These are phyloP conservation scores for Penicillium lividum DNA, from an alignment of 495 filamentous ascomycete genomes.

Conservation along the genomic window DNA sequence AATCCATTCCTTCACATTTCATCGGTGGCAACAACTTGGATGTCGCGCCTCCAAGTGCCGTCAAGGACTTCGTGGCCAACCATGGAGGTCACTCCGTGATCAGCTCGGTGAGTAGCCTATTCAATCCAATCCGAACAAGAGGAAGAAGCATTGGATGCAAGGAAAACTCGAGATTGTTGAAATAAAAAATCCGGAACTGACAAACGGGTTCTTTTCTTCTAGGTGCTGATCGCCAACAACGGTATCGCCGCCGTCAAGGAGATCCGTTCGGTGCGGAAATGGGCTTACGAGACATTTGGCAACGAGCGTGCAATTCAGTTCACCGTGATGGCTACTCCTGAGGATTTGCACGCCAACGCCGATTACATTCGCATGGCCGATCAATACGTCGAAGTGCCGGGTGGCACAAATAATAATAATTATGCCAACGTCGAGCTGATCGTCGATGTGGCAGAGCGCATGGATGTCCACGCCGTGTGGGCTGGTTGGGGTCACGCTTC, in stretches of 20 bases:
- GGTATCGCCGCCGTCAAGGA: conserved; percentile 99
- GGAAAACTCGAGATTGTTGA: not conserved
- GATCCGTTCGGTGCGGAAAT: conserved; percentile 98
- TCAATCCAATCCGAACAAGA: not conserved
- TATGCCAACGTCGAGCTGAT: conserved; percentile 99
- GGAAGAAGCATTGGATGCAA: not conserved
- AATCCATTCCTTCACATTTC: conserved; percentile 87
- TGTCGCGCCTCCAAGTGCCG: conserved; percentile 71
- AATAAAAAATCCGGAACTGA: not conserved
- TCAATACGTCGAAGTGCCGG: conserved; percentile 98
- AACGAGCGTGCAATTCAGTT: conserved; percentile 98
- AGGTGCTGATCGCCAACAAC: conserved; percentile 99
- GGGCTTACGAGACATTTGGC: conserved; percentile 99
- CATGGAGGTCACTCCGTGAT: conserved; percentile 97
- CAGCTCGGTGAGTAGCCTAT: conserved; percentile 71
- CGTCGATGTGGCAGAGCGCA: conserved; percentile 98
- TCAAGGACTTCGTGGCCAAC: conserved; percentile 91
- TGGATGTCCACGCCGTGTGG: conserved; percentile 98
- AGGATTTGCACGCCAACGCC: conserved; percentile 95
- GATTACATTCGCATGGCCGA: conserved; percentile 99
- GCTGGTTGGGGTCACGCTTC: conserved; percentile 99
- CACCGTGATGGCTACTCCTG: conserved; percentile 99
- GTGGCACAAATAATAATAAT: conserved; percentile 99
- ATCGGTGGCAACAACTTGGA: conserved; percentile 89
- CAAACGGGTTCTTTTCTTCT: conserved; percentile 3